phyloP scores from a whole-genome alignment of 805 yeast species.

The Wickerhamiella azymoides region DNA sequence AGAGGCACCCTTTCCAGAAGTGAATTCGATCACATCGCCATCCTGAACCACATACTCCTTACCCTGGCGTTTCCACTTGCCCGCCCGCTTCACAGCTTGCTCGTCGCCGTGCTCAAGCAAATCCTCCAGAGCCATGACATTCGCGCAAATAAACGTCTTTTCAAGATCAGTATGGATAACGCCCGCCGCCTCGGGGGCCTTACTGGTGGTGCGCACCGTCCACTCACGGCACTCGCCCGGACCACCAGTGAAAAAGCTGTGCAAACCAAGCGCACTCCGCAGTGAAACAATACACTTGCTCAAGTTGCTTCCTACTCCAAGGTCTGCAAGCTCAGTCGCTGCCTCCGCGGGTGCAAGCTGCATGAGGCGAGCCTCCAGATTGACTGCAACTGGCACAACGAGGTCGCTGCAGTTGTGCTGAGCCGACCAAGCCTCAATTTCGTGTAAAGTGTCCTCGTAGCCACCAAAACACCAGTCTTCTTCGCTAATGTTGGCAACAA shows the following conservation, averaged over 20 bases:
- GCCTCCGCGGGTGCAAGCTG: constrained; percentile 29
- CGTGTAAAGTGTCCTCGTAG: constrained; percentile 28
- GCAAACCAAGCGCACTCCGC: constrained; percentile 54
- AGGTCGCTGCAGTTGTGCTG: constrained; percentile 53
- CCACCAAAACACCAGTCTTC: constrained; percentile 41
- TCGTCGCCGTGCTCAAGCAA: constrained; percentile 37
- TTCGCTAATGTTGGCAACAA: constrained; percentile 58
- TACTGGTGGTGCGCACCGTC: constrained; percentile 85
- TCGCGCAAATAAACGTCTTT: constrained; percentile 67
- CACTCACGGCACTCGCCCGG: constrained; percentile 86
- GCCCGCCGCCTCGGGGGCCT: constrained; percentile 99
- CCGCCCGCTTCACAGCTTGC: constrained; percentile 40
- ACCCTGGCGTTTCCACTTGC: constrained; percentile 53
- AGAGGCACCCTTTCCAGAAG: constrained; percentile 26
- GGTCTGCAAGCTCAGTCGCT: constrained; percentile 20
- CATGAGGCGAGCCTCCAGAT: constrained; percentile 49
- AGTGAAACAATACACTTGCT: constrained; percentile 51
- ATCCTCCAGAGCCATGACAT: constrained; percentile 56
- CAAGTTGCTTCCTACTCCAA: constrained; percentile 33
- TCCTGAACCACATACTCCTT: constrained; percentile 70
- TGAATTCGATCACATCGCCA: constrained; percentile 67
- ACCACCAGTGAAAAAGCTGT: constrained; percentile 82
- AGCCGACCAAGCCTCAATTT: constrained; percentile 51
- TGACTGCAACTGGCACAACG: constrained; percentile 58
- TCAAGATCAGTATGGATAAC: constrained; percentile 76